Percentiles rank a stretch among this genome's conserved stretches.
These are phyloP conservation scores for Kazachstania martiniae DNA, from an alignment of 805 yeast genomes.

Conservation along the genomic window DNA sequence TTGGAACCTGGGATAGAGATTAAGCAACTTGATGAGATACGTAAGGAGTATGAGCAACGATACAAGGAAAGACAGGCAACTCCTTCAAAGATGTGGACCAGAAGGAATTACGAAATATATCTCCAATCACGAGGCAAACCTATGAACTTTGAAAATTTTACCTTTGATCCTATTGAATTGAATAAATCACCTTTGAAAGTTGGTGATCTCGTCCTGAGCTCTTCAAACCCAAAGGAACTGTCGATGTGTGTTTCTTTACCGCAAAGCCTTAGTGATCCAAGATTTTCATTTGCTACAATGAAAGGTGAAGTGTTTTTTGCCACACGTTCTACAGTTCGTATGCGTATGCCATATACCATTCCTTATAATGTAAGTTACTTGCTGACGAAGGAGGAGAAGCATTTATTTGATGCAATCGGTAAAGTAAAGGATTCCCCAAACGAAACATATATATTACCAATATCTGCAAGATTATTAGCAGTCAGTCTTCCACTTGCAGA, in stretches of 20 bases:
- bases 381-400: conserved; percentile 11
- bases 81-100: conserved; percentile 24
- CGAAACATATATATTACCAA: conserved; percentile 25
- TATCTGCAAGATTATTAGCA: conserved; percentile 24
- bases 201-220: conserved; percentile 57
- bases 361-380: conserved; percentile 8
- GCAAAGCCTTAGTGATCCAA: conserved; percentile 34
- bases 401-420: conserved; percentile 26
- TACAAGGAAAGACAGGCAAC: conserved; percentile 12
- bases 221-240: conserved; percentile 34
- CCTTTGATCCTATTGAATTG: conserved; percentile 1
- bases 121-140: too few species aligned
- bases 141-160: neutral
- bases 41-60: conserved; percentile 10
- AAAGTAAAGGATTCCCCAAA: conserved; percentile 17
- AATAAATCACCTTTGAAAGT: conserved; percentile 25
- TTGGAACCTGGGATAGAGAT: conserved; percentile 22
- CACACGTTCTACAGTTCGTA: conserved; percentile 33
- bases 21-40: conserved; percentile 14
- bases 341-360: conserved; percentile 40
- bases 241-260: conserved; percentile 50
- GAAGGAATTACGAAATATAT: too few species aligned
- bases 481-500: conserved; percentile 27
- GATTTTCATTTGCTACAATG: conserved; percentile 45
- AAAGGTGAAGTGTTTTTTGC: conserved; percentile 48